Percentiles rank a stretch among this genome's conserved stretches.
phyloP scores from a whole-genome alignment of 768 basidiomycete genomes.

The Cubamyces sp. region DNA sequence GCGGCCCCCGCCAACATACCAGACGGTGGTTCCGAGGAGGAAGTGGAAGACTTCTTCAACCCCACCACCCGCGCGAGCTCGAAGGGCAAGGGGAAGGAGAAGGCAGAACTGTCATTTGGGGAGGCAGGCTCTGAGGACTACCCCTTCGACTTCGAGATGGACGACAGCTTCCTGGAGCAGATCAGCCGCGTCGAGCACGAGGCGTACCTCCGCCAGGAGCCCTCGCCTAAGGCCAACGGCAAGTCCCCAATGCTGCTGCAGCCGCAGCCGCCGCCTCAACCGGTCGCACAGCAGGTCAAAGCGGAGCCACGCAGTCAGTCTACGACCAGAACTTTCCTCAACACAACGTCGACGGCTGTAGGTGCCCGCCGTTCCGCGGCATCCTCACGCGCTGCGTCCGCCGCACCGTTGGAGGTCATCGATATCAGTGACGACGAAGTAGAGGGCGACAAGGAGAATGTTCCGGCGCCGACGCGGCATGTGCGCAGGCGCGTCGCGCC shows the following conservation, averaged over 20 bases:
- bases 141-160: slow-evolving; percentile 40
- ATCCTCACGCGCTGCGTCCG: slow-evolving; percentile 1
- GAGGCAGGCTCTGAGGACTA: slow-evolving; percentile 22
- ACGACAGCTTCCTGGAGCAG: slow-evolving; percentile 46
- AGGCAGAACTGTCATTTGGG: slow-evolving; percentile 4
- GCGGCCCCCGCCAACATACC: slow-evolving; percentile 31
- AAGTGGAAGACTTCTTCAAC: slow-evolving; percentile 20
- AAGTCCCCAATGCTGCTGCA: not conserved
- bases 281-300: slow-evolving; percentile 15
- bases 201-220: slow-evolving; percentile 12
- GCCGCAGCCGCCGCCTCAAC: not conserved
- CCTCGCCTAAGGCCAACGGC: not conserved
- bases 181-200: slow-evolving; percentile 41
- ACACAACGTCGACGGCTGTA: not conserved
- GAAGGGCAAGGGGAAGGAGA: slow-evolving; percentile 10
- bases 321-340: not conserved
- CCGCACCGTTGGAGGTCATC: slow-evolving; percentile 28
- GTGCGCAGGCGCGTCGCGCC: slow-evolving; percentile 45
- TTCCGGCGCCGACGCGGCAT: slow-evolving; percentile 53
- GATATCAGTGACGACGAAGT: slow-evolving; percentile 53
- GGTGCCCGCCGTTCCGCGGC: not conserved
- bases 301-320: slow-evolving; percentile 9
- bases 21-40: slow-evolving; percentile 39
- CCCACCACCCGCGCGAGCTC: not conserved
- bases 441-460: slow-evolving; percentile 65